Evolutionary conservation across 495 filamentous ascomycete genomes (phyloP), one percentile per base, ranked within the genome.

Genomic region (Penicillium bovifimosum): DNA sequence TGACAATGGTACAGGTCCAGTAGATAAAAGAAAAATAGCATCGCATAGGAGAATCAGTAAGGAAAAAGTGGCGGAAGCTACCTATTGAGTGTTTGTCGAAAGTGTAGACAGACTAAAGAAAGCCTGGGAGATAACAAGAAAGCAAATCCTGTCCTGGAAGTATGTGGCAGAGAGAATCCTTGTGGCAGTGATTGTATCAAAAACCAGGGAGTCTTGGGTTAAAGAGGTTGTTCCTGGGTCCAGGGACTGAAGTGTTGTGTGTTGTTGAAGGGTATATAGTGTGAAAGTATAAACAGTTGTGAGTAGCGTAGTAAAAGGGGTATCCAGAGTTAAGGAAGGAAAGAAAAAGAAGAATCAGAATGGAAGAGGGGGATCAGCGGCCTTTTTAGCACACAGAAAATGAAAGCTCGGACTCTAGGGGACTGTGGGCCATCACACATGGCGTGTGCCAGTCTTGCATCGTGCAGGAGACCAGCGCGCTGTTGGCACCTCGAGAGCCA

Each of bases 11-110:
- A 62, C 54, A 62, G 56, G 53, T 62, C 65, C 67, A 53, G 64
- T 50, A 56, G 41, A 58, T 47, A 41, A 51, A 55, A 54, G 49
- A 35, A 58, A 59, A 54, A 36, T 24, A 24, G 20, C 51, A 60
- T 46, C 51, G 53, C 60, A 65, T 63, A 50, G 57, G 51, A 61
- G 50, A 55, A 53, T 28, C 35, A 48, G 46, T 41, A 50, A 66
- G 41, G 60, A 67, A 70, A 69, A 58, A 54, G 66, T 65, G 60
- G 62, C 58, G 69, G 71, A 66, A 61, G 64, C 73, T 76, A 76
- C 73, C 73, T 76, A 67, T 67, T 70, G 65, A 63, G 47, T 68
- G 64, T 71, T 58, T 65, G 54, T 56, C 52, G 52, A 47, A 31
- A 55, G 50, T 27, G 47, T 55, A 29, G 56, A 56, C 64, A 71